These are phyloP conservation scores for Hortaea werneckii DNA, from an alignment of 2,329 filamentous ascomycete genomes.

Conservation along the genomic window DNA sequence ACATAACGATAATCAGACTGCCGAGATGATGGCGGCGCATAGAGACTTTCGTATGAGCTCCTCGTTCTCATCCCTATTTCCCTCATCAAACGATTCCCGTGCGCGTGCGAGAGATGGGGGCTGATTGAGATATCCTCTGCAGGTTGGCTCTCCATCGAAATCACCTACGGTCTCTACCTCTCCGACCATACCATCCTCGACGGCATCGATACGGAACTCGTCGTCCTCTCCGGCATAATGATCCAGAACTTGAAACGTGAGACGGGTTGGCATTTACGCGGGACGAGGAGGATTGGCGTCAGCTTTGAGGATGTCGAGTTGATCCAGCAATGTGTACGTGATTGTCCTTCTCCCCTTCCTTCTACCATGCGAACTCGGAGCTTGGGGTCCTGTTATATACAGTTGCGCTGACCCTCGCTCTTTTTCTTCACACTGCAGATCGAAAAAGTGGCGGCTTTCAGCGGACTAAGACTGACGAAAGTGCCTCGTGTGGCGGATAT, in stretches of 20 bases:
- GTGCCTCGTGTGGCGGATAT: constrained; percentile 31
- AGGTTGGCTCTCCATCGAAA: constrained; percentile 43
- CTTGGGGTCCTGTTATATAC: constrained; percentile 3
- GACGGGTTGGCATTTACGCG: constrained; percentile 47
- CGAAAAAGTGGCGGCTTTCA: constrained; percentile 30
- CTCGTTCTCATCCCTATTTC: background rate
- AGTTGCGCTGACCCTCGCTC: no score
- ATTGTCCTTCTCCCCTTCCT: background rate
- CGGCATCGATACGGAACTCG: constrained; percentile 45
- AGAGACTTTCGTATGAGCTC: constrained; percentile 32
- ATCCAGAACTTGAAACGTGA: constrained; percentile 45
- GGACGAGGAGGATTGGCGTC: constrained; percentile 40
- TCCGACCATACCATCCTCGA: constrained; percentile 46
- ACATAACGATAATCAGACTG: constrained; percentile 34
- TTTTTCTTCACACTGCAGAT: constrained; percentile 16
- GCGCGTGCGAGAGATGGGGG: background rate
- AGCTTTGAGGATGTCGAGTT: constrained; percentile 34
- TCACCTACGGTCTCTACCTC: constrained; percentile 50
- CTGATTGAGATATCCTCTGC: no score
- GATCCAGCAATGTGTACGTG: constrained; percentile 31
- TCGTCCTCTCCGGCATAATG: constrained; percentile 47
- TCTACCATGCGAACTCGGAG: background rate
- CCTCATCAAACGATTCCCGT: no score
- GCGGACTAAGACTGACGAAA: constrained; percentile 23
- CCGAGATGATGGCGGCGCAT: constrained; percentile 33